Conservation (phyloP, 2,329 filamentous ascomycete genomes). For the Ramularia collo-cygni region DNA sequence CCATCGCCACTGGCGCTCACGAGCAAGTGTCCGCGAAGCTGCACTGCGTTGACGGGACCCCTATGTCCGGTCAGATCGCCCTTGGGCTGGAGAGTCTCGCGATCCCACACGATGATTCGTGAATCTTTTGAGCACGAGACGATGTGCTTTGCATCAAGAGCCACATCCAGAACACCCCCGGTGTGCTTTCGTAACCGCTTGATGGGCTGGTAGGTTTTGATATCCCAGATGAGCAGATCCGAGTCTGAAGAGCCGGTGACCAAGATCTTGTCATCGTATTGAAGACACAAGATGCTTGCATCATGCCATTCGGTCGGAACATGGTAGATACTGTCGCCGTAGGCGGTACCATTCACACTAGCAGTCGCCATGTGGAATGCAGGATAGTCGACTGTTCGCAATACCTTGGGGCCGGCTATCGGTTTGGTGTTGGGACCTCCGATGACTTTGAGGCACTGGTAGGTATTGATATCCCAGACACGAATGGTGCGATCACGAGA, state of each 20-base stretch:
- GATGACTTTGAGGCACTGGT: slow-evolving; percentile 78
- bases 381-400: slow-evolving; percentile 37
- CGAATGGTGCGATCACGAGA: slow-evolving; percentile 93
- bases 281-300: slow-evolving; percentile 87
- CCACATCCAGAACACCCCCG: slow-evolving; percentile 86
- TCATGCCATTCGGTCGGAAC: slow-evolving; percentile 61
- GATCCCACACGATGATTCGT: slow-evolving; percentile 91
- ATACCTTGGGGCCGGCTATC: slow-evolving; percentile 36
- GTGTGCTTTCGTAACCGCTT: slow-evolving; percentile 70
- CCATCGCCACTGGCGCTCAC: slow-evolving; percentile 94
- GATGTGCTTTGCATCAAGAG: slow-evolving; percentile 86
- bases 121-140: slow-evolving; percentile 96
- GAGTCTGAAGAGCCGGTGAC: slow-evolving; percentile 92
- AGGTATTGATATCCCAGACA: slow-evolving; percentile 89
- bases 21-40: slow-evolving; percentile 85
- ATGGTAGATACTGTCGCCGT: slow-evolving; percentile 42
- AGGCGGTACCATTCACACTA: slow-evolving; percentile 41
- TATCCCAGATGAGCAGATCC: slow-evolving; percentile 84
- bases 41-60: slow-evolving; percentile 92
- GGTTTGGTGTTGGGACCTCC: slow-evolving; percentile 63
- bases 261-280: slow-evolving; percentile 87
- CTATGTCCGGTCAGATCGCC: slow-evolving; percentile 77
- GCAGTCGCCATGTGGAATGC: slow-evolving; percentile 34
- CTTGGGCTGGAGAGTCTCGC: slow-evolving; percentile 65
- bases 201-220: slow-evolving; percentile 73